Evolutionary conservation across 768 basidiomycete species (phyloP).

Genomic region (Pleurotus ostreatus): DNA sequence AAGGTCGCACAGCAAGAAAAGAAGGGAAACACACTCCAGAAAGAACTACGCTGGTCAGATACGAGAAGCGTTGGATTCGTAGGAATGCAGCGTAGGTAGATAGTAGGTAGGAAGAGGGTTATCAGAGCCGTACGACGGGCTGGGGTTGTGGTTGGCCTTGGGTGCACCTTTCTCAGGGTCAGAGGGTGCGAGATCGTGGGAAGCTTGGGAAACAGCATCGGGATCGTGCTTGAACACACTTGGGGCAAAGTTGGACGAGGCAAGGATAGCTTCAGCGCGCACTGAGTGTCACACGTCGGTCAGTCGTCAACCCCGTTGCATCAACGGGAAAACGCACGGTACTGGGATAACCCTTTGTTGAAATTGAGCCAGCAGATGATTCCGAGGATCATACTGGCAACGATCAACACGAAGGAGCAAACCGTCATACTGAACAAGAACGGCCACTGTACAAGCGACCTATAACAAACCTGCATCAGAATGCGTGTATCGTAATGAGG

Average conservation of each 20-base stretch:
- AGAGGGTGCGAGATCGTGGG: constrained; percentile 16
- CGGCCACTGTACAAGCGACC: constrained; percentile 45
- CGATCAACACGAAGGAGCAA: constrained; percentile 37
- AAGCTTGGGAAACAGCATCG: constrained; percentile 6
- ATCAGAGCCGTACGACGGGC: not conserved
- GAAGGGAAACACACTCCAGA: too few species aligned
- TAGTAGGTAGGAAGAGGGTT: constrained; percentile 10
- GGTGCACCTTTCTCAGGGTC: constrained; percentile 14
- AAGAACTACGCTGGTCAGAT: too few species aligned
- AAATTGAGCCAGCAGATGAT: constrained; percentile 50
- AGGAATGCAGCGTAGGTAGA: constrained; percentile 6
- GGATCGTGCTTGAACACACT: constrained; percentile 32
- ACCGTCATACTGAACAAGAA: constrained; percentile 44
- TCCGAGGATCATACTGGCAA: constrained; percentile 40
- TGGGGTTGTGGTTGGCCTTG: not conserved
- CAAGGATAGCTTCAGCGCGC: constrained; percentile 33
- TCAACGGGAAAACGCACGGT: constrained; percentile 34
- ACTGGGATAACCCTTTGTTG: constrained; percentile 50
- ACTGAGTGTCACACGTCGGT: constrained; percentile 21
- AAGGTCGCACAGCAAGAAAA: too few species aligned
- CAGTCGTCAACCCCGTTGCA: not conserved
- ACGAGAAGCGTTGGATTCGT: not conserved
- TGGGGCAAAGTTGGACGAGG: constrained; percentile 32
- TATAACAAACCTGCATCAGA: constrained; percentile 15
- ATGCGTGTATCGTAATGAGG: too few species aligned